Evolutionary conservation across 2,329 filamentous ascomycete species (phyloP).

Genomic region (Sclerotinia sclerotiorum): DNA sequence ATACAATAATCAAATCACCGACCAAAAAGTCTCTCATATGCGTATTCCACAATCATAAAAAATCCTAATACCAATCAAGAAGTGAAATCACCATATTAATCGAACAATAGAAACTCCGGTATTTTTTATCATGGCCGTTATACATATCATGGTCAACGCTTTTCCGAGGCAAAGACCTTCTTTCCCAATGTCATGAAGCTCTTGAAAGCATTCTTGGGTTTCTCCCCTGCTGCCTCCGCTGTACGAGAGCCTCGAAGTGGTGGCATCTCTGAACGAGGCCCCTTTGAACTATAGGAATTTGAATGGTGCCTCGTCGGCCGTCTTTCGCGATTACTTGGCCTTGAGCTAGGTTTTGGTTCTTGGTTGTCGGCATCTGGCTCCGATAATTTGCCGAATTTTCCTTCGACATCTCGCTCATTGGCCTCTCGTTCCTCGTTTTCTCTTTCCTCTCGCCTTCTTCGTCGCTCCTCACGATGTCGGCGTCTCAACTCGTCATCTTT

Average conservation of each 20-base stretch:
- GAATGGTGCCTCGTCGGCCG: constrained; percentile 11
- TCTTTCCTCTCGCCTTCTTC: constrained; percentile 10
- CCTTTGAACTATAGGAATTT: constrained; percentile 12
- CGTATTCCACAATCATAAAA: constrained; percentile 17
- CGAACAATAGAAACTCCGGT: constrained; percentile 14
- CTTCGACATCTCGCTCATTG: constrained; percentile 12
- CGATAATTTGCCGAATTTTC: neutral
- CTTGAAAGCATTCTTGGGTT: constrained; percentile 22
- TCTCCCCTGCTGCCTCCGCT: constrained; percentile 11
- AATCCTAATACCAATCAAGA: constrained; percentile 21
- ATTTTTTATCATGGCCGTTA: constrained; percentile 13
- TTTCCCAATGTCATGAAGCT: constrained; percentile 20
- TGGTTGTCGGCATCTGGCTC: constrained; percentile 14
- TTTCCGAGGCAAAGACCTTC: constrained; percentile 24
- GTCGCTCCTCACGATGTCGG: constrained; percentile 12
- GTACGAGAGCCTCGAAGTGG: constrained; percentile 4
- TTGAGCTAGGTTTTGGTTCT: constrained; percentile 8
- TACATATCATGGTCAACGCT: constrained; percentile 7
- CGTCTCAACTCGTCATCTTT: constrained; percentile 20
- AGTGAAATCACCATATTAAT: constrained; percentile 8
- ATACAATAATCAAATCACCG: constrained; percentile 9
- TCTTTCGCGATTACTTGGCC: constrained; percentile 13
- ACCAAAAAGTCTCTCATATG: neutral
- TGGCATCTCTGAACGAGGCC: constrained; percentile 13
- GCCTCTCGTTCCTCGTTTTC: constrained; percentile 12